Evolutionary conservation across 331 rosid genomes (phyloP), one percentile per base, ranked within the genome.

Genomic region (Prunus yedoensis): DNA sequence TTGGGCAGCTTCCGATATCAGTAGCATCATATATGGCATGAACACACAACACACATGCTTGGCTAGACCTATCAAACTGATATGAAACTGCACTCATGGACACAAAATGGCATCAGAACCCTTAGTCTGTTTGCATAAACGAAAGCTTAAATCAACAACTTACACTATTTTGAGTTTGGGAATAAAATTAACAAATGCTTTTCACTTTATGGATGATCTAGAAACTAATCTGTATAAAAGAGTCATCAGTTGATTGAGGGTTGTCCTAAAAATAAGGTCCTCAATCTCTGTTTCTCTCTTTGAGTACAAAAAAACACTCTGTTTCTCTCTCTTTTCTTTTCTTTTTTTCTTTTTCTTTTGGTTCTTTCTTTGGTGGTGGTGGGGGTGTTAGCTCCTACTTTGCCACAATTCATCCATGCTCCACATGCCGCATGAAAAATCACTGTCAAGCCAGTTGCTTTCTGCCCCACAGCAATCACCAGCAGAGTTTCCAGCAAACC

Each of bases 331-430:
- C 15, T 10, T 3, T 2, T 68, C 7, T 15, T 12, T 47, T 47
- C 3, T 47, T 3, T 47, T 3, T 2, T 47, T 16, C 38, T 38
- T 52, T 52, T 52, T 52, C 20, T 52, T 17, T 52, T 52, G 57
- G 20, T 52, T 16, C 17, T 16, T 52, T 16, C 17, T 16, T 17
- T 16, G 21, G 2, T 17, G 13, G 28, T 14, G 67, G 28, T 6
- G 7, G 13, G 17, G 16, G 38, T n/a, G 3, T 5, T 10, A 38
- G 11, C 11, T 41, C 68, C 63, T 50, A 45, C 47, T 73, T 50
- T 77, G 84, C 85, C 84, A 89, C 43, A 87, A 60, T 32, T 80
- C 89, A 52, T 89, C 94, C 80, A 68, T 79, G 82, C 51, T 88
- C 87, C 83, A 80, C 75, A 73, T 25, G 79, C 78, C 38, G 49